Conservation (phyloP, 805 yeast species). For the Pichia gijzeniarum region DNA sequence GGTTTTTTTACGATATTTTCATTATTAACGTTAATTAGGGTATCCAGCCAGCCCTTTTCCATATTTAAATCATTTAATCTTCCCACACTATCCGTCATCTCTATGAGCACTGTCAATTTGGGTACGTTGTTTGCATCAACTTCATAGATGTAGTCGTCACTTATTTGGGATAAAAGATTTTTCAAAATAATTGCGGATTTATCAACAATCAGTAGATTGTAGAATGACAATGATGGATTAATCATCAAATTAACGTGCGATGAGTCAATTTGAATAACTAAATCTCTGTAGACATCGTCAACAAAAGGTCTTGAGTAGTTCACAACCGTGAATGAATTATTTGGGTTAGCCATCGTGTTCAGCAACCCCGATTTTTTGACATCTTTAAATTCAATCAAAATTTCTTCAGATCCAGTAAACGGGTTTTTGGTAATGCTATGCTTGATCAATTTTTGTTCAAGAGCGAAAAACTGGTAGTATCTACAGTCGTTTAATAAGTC, state of each 20-base stretch:
- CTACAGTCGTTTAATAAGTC: slow-evolving; percentile 61
- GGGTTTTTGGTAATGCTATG: slow-evolving; percentile 48
- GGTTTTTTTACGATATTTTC: slow-evolving; percentile 2
- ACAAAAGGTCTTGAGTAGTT: slow-evolving; percentile 42
- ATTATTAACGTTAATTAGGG: slow-evolving; percentile 3
- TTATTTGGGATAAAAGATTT: slow-evolving; percentile 16
- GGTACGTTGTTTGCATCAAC: slow-evolving; percentile 8
- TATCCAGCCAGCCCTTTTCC: slow-evolving; percentile 26
- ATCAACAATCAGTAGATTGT: slow-evolving; percentile 20
- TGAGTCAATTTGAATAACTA: slow-evolving; percentile 38
- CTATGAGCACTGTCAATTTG: slow-evolving; percentile 20
- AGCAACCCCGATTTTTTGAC: slow-evolving; percentile 33
- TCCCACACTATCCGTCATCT: slow-evolving; percentile 17
- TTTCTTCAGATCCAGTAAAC: slow-evolving; percentile 45
- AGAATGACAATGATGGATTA: slow-evolving; percentile 26
- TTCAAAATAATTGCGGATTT: slow-evolving; percentile 23
- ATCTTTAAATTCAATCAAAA: slow-evolving; percentile 45
- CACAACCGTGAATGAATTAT: slow-evolving; percentile 18
- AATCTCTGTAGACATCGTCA: slow-evolving; percentile 25
- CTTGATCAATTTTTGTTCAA: slow-evolving; percentile 65
- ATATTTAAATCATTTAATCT: slow-evolving; percentile 25
- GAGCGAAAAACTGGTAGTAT: slow-evolving; percentile 67
- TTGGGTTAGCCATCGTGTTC: slow-evolving; percentile 1
- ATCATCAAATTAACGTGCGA: slow-evolving; percentile 29
- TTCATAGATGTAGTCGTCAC: slow-evolving; percentile 25